Percentiles rank a stretch among this genome's conserved stretches.
Evolutionary conservation across 352 stramenopile genomes (phyloP).

Genomic region (Bremia lactucae): DNA sequence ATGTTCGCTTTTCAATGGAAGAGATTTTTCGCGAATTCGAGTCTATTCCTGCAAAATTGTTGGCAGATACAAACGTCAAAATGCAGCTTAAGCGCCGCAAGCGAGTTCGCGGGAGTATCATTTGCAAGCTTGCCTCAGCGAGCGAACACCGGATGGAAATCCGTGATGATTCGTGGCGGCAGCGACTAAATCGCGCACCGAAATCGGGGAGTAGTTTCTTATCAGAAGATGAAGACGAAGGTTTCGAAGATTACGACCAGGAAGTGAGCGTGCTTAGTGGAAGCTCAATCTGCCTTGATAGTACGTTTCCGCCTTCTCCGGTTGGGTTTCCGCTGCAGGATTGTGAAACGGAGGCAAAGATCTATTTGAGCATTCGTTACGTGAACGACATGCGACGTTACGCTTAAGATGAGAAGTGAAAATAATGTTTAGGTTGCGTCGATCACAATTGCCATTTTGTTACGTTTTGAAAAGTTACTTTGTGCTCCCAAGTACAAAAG

Average conservation of each 20-base stretch:
- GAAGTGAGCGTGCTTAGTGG: conserved; percentile 52
- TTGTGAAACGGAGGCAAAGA: conserved; percentile 42
- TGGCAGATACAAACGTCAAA: conserved; percentile 59
- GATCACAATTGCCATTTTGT: no score
- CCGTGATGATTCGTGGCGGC: conserved; percentile 59
- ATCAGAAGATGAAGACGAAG: conserved; percentile 31
- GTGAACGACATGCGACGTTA: conserved; percentile 83
- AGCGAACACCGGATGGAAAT: conserved; percentile 36
- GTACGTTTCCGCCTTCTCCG: conserved; percentile 37
- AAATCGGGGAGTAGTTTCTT: conserved; percentile 36
- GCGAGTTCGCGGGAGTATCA: conserved; percentile 67
- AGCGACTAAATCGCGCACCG: conserved; percentile 31
- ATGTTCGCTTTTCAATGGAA: conserved; percentile 64
- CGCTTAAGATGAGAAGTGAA: conserved; percentile 33
- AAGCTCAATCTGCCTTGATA: conserved; percentile 40
- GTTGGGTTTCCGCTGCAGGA: conserved; percentile 38
- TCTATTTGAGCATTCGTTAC: conserved; percentile 76
- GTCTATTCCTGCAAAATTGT: conserved; percentile 54
- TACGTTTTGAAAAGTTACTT: no score
- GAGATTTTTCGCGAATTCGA: conserved; percentile 83
- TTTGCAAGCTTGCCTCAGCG: conserved; percentile 45
- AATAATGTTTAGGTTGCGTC: no score
- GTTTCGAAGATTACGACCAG: conserved; percentile 54
- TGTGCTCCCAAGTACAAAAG: no score
- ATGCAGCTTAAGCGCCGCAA: conserved; percentile 70